Percentiles rank a stretch among this genome's conserved stretches.
Evolutionary conservation across 73 alveolate genomes (phyloP).

Genomic region (Tetrahymena malaccensis): DNA sequence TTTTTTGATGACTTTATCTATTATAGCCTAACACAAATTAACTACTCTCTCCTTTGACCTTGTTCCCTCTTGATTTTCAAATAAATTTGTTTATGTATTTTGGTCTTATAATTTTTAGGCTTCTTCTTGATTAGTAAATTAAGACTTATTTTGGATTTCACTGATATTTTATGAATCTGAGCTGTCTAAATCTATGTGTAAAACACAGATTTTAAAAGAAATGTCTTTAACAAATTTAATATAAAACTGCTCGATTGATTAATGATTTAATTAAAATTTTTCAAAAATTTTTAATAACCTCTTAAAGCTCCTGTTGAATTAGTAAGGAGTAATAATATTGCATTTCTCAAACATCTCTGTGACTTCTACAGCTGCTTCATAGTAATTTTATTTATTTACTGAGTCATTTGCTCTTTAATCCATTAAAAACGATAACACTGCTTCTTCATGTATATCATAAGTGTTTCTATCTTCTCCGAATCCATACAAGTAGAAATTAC

Average conservation of each 20-base stretch:
- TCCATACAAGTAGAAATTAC: neutral
- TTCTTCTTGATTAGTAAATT: no score
- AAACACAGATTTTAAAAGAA: neutral
- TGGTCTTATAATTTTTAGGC: no score
- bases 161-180: no score
- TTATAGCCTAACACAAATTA: neutral
- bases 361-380: neutral
- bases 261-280: neutral
- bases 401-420: neutral
- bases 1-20: neutral
- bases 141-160: no score
- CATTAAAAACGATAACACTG: neutral
- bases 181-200: neutral
- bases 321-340: neutral
- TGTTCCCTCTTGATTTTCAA: neutral
- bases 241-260: neutral
- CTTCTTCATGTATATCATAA: neutral
- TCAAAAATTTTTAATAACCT: neutral
- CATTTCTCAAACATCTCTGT: neutral
- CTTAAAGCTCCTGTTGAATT: neutral
- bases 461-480: neutral
- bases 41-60: neutral
- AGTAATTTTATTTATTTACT: no score
- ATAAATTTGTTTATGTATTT: no score
- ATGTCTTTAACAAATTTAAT: neutral